These are phyloP conservation scores for Talaromyces liani DNA, from an alignment of 495 filamentous ascomycete genomes.

Conservation along the genomic window DNA sequence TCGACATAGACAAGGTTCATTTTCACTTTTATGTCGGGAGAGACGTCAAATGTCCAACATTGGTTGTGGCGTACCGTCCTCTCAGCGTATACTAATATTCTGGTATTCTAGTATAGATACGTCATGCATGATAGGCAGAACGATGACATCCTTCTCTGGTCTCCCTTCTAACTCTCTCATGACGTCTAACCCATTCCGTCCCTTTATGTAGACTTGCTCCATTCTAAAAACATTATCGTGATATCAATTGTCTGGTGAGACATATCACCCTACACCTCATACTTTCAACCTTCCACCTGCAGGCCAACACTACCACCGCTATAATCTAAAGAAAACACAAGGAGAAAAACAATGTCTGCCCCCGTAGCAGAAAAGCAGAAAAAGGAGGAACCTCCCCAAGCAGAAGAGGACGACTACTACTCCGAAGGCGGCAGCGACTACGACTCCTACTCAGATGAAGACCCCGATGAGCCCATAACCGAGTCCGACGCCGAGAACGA, in stretches of 20 bases:
- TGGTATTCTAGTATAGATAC: neutral
- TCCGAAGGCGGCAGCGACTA: conserved; percentile 35
- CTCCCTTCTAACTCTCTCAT: neutral
- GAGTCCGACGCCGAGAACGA: conserved; percentile 3
- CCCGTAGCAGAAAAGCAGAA: conserved; percentile 32
- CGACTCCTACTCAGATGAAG: conserved; percentile 39
- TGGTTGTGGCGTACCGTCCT: too few relatives aligned
- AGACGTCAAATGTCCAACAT: too few relatives aligned
- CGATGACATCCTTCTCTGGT: neutral
- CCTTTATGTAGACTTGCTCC: neutral
- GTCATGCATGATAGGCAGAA: neutral
- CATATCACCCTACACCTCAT: neutral
- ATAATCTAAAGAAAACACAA: neutral
- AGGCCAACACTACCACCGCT: neutral
- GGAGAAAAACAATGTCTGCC: conserved; percentile 14
- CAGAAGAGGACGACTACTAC: conserved; percentile 31
- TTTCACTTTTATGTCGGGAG: neutral
- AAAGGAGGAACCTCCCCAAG: conserved; percentile 21
- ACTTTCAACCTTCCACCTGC: too few relatives aligned
- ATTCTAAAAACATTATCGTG: neutral
- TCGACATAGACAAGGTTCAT: neutral
- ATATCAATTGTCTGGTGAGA: neutral
- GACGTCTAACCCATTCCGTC: conserved; percentile 1
- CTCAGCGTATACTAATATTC: too few relatives aligned
- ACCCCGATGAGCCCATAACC: conserved; percentile 26